Percentiles rank a stretch among this genome's conserved stretches.
Evolutionary conservation across 352 stramenopile genomes (phyloP).

Genomic region (Phytophthora quininea): DNA sequence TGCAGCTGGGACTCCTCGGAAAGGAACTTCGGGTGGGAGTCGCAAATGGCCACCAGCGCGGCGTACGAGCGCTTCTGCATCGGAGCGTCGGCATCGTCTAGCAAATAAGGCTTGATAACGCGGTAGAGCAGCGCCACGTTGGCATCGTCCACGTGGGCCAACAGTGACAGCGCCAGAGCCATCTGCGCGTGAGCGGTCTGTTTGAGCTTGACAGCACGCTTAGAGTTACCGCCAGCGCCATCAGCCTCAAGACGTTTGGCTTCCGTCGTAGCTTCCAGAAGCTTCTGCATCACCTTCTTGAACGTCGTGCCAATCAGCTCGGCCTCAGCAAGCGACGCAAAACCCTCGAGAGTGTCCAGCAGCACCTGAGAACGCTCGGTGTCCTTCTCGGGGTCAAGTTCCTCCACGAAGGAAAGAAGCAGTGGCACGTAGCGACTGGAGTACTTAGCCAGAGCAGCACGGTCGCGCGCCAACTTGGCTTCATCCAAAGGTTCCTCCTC

Average conservation of each 20-base stretch:
- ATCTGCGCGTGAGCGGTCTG: constrained; percentile 79
- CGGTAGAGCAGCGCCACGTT: constrained; percentile 84
- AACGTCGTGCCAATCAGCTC: constrained; percentile 75
- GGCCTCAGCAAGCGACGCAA: constrained; percentile 75
- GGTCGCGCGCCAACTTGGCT: constrained; percentile 75
- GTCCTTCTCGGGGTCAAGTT: constrained; percentile 80
- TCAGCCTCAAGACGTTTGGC: constrained; percentile 66
- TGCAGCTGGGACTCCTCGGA: constrained; percentile 80
- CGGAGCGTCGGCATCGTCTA: constrained; percentile 82
- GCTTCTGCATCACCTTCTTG: constrained; percentile 90
- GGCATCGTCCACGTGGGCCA: constrained; percentile 79
- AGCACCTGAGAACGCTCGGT: constrained; percentile 71
- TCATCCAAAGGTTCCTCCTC: constrained; percentile 74
- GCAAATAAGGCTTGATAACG: constrained; percentile 88
- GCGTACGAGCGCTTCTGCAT: constrained; percentile 92
- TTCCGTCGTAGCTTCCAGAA: constrained; percentile 84
- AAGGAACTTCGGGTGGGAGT: constrained; percentile 84
- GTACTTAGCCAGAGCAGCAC: constrained; percentile 79
- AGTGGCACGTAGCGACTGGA: constrained; percentile 84
- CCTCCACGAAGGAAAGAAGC: constrained; percentile 84
- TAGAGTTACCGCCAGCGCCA: constrained; percentile 42
- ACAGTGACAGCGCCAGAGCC: constrained; percentile 76
- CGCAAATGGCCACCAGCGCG: constrained; percentile 86
- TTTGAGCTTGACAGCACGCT: constrained; percentile 59
- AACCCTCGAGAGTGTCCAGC: constrained; percentile 83